These are phyloP conservation scores for Amyloporia xantha DNA, from an alignment of 768 basidiomycete species.

Conservation along the genomic window DNA sequence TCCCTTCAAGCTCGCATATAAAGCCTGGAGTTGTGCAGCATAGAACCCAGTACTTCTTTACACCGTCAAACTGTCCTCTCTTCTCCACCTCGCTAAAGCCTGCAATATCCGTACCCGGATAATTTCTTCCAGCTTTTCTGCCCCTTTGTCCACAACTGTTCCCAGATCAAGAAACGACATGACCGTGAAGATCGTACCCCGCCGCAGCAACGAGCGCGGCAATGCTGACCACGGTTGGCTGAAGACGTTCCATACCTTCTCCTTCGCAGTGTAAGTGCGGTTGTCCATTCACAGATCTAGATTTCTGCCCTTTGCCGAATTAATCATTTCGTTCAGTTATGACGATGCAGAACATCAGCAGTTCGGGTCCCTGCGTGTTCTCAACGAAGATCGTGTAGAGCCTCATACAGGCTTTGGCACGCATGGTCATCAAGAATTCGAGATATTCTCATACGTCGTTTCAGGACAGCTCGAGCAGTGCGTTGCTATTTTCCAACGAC, in stretches of 20 bases:
- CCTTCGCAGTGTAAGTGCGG: constrained; percentile 52
- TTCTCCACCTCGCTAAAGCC: constrained; percentile 2
- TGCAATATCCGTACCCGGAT: background rate
- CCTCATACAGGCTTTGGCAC: constrained; percentile 77
- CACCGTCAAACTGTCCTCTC: constrained; percentile 8
- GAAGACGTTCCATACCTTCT: constrained; percentile 64
- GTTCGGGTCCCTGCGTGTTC: constrained; percentile 76
- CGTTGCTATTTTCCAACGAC: too few relatives aligned
- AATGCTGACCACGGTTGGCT: constrained; percentile 52
- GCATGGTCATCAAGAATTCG: constrained; percentile 78
- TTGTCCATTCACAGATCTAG: background rate
- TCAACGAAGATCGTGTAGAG: constrained; percentile 90
- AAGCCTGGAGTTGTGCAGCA: background rate
- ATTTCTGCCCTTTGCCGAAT: background rate
- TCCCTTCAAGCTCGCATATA: background rate
- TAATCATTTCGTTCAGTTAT: constrained; percentile 39
- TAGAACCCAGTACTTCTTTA: background rate
- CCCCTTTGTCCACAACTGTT: constrained; percentile 2
- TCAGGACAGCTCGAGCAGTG: constrained; percentile 77
- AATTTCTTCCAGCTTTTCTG: background rate
- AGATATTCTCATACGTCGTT: constrained; percentile 89
- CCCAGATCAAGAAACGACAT: too few relatives aligned
- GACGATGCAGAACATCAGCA: constrained; percentile 47
- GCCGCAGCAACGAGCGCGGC: constrained; percentile 37
- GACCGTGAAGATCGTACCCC: constrained; percentile 23